Percentiles rank a stretch among this genome's conserved stretches.
Evolutionary conservation across 805 yeast species (phyloP).

Genomic region (Kodamaea laetipori): DNA sequence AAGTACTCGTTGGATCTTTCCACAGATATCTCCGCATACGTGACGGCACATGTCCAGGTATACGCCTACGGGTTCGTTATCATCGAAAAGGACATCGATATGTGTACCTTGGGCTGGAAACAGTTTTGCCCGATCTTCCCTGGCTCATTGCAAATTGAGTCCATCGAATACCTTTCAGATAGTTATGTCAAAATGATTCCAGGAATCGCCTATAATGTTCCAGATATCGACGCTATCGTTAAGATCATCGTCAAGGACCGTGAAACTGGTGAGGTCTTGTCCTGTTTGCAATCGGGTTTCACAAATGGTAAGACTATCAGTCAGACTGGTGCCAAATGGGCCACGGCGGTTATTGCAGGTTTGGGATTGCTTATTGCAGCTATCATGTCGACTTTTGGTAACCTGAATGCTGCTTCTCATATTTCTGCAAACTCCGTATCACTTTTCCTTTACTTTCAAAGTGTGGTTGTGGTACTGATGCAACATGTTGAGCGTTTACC

Average conservation of each 20-base stretch:
- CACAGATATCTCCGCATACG: constrained; percentile 65
- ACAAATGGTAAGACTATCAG: constrained; percentile 74
- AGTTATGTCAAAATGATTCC: constrained; percentile 63
- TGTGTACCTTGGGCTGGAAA: constrained; percentile 72
- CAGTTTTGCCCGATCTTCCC: constrained; percentile 90
- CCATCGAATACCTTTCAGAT: constrained; percentile 59
- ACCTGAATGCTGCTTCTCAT: constrained; percentile 86
- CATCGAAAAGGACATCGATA: constrained; percentile 56
- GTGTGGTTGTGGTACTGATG: constrained; percentile 83
- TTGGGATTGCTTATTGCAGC: constrained; percentile 84
- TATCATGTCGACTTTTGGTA: constrained; percentile 78
- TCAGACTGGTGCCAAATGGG: constrained; percentile 77
- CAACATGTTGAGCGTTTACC: constrained; percentile 83
- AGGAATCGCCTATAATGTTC: constrained; percentile 82
- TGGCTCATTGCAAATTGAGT: constrained; percentile 75
- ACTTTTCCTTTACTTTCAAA: constrained; percentile 83
- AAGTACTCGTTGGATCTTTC: constrained; percentile 69
- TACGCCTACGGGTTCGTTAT: constrained; percentile 85
- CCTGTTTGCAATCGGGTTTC: constrained; percentile 77
- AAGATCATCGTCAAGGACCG: constrained; percentile 52
- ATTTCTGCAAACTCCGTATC: constrained; percentile 85
- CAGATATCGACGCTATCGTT: constrained; percentile 81
- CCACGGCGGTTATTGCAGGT: constrained; percentile 88
- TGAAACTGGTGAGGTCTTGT: constrained; percentile 48
- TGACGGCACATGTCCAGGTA: constrained; percentile 69